These are phyloP conservation scores for Phytopythium ostracodes DNA, from an alignment of 352 stramenopile species.

Conservation along the genomic window DNA sequence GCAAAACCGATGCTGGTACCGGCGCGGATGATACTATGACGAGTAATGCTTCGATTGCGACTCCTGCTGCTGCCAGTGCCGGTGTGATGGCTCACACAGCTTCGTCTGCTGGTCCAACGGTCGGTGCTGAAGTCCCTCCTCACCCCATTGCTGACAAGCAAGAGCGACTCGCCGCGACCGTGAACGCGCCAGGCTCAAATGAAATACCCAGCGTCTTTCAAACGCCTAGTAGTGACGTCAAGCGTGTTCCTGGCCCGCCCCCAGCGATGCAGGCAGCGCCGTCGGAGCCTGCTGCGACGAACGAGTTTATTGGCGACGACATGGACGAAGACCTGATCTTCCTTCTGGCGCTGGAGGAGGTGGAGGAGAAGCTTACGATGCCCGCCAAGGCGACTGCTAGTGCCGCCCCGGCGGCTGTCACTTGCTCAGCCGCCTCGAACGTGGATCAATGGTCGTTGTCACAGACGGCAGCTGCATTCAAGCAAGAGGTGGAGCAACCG, in stretches of 20 bases:
- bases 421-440: neutral
- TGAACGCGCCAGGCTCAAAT: neutral
- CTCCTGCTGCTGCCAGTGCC: neutral
- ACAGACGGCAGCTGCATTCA: neutral
- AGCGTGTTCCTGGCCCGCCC: too few species aligned
- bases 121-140: neutral
- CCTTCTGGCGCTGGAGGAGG: constrained; percentile 58
- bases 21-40: neutral
- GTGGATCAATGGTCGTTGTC: neutral
- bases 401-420: neutral
- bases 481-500: neutral
- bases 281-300: constrained; percentile 10
- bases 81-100: neutral
- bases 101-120: neutral
- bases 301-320: constrained; percentile 64
- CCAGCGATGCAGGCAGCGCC: neutral
- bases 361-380: constrained; percentile 42
- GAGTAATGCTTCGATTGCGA: too few species aligned
- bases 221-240: neutral
- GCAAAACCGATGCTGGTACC: neutral
- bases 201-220: neutral
- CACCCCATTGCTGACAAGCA: neutral
- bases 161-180: neutral
- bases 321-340: constrained; percentile 64
- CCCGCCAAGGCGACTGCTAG: constrained; percentile 15